Evolutionary conservation across 352 stramenopile species (phyloP).

Genomic region (Globisporangium barbulae): DNA sequence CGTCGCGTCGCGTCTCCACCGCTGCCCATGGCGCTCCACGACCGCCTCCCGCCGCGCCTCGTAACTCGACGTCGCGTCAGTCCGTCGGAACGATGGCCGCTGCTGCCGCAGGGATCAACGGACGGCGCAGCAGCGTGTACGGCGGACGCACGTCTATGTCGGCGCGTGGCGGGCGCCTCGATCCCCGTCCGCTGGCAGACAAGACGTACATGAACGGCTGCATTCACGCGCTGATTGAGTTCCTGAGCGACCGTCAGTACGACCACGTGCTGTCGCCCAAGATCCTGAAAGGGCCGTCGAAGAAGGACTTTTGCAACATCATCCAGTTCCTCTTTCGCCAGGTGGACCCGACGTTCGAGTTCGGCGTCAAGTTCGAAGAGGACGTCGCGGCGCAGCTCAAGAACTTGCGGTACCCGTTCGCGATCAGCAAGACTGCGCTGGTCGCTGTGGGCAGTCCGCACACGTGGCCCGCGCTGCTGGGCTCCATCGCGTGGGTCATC

Average conservation of each 20-base stretch:
- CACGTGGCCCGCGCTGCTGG: constrained; percentile 95
- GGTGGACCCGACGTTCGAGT: constrained; percentile 91
- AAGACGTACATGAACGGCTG: constrained; percentile 91
- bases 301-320: constrained; percentile 98
- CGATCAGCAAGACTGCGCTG: constrained; percentile 95
- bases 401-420: constrained; percentile 92
- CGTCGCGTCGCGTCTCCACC: constrained; percentile 54
- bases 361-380: constrained; percentile 73
- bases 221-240: constrained; percentile 93
- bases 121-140: constrained; percentile 63
- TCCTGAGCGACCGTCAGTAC: constrained; percentile 90
- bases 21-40: constrained; percentile 18
- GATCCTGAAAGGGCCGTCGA: constrained; percentile 90
- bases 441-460: constrained; percentile 93
- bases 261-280: constrained; percentile 90
- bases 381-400: constrained; percentile 71
- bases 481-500: constrained; percentile 96
- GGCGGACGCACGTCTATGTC: constrained; percentile 57
- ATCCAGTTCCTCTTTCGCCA: constrained; percentile 95
- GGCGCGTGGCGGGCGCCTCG: constrained; percentile 37
- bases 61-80: constrained; percentile 48
- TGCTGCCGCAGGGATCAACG: constrained; percentile 9
- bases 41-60: constrained; percentile 22
- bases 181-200: constrained; percentile 88
- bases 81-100: constrained; percentile 31